These are phyloP conservation scores for Vitis hybrid DNA, from an alignment of 177 flowering plant genomes.

Conservation along the genomic window DNA sequence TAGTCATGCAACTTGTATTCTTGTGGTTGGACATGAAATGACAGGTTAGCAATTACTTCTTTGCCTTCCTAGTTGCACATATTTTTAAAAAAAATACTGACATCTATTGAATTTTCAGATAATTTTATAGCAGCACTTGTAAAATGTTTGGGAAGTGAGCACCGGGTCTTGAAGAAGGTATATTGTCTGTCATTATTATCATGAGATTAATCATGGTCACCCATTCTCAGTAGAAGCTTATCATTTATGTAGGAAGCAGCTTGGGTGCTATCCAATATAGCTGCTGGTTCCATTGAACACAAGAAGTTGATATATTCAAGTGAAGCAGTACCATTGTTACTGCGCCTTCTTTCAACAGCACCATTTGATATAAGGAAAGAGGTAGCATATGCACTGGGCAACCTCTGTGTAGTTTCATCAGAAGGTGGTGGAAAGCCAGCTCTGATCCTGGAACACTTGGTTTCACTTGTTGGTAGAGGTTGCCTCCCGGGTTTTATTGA, in stretches of 20 bases:
- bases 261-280: conserved; percentile 95
- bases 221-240: conserved; percentile 7
- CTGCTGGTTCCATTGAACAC: conserved; percentile 87
- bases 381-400: conserved; percentile 88
- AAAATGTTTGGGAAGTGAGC: conserved; percentile 85
- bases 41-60: conserved; percentile 51
- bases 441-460: conserved; percentile 76
- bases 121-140: conserved; percentile 51
- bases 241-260: conserved; percentile 73
- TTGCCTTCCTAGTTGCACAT: conserved; percentile 9
- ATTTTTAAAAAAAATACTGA: conserved; percentile 2
- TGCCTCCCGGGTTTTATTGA: conserved; percentile 83
- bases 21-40: conserved; percentile 64
- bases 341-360: conserved; percentile 70
- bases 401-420: conserved; percentile 80
- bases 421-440: conserved; percentile 58
- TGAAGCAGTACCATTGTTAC: conserved; percentile 58
- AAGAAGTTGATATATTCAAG: conserved; percentile 69
- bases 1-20: conserved; percentile 43
- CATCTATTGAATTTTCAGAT: conserved; percentile 38
- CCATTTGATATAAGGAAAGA: conserved; percentile 93
- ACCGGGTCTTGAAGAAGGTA: conserved; percentile 93
- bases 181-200: neutral
- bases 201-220: neutral
- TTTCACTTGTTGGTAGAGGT: conserved; percentile 70